Evolutionary conservation across 768 basidiomycete genomes (phyloP).

Genomic region (Leccinellum rugosiceps): DNA sequence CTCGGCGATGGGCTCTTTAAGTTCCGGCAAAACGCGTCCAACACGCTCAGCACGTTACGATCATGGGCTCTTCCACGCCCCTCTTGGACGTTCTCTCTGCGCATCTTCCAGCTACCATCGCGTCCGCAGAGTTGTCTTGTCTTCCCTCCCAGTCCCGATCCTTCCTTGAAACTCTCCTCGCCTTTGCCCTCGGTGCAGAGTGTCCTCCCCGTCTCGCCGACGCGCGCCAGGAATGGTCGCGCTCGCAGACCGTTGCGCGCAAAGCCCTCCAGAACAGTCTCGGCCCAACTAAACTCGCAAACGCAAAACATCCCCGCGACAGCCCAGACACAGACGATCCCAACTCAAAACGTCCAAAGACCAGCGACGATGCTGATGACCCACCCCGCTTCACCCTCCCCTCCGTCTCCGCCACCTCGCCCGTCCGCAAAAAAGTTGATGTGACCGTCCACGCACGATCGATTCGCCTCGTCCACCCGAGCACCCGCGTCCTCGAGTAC

Average conservation of each 20-base stretch:
- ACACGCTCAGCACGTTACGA: too few species aligned
- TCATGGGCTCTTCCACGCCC: slow-evolving; percentile 23
- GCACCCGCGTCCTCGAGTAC: slow-evolving; percentile 47
- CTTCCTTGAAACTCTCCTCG: slow-evolving; percentile 24
- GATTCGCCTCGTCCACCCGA: slow-evolving; percentile 51
- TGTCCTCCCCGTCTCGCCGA: slow-evolving; percentile 18
- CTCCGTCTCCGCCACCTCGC: slow-evolving; percentile 65
- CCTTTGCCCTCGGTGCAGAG: slow-evolving; percentile 30
- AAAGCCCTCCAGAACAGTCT: slow-evolving; percentile 18
- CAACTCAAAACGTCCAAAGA: slow-evolving; percentile 21
- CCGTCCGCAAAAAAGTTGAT: slow-evolving; percentile 74
- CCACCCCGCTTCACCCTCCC: slow-evolving; percentile 57
- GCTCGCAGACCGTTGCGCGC: slow-evolving; percentile 20
- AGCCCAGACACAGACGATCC: slow-evolving; percentile 9
- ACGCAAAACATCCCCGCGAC: slow-evolving; percentile 26
- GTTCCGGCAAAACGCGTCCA: too few species aligned
- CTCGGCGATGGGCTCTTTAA: too few species aligned
- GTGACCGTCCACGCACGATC: slow-evolving; percentile 51
- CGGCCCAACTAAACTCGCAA: neutral
- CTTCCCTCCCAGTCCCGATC: slow-evolving; percentile 1
- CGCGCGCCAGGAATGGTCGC: slow-evolving; percentile 22
- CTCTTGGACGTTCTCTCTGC: slow-evolving; percentile 21
- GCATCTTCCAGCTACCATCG: slow-evolving; percentile 18
- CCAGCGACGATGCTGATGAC: slow-evolving; percentile 31
- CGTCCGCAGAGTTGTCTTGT: slow-evolving; percentile 3